These are phyloP conservation scores for Colletotrichum lentis DNA, from an alignment of 2,329 filamentous ascomycete genomes.

Conservation along the genomic window DNA sequence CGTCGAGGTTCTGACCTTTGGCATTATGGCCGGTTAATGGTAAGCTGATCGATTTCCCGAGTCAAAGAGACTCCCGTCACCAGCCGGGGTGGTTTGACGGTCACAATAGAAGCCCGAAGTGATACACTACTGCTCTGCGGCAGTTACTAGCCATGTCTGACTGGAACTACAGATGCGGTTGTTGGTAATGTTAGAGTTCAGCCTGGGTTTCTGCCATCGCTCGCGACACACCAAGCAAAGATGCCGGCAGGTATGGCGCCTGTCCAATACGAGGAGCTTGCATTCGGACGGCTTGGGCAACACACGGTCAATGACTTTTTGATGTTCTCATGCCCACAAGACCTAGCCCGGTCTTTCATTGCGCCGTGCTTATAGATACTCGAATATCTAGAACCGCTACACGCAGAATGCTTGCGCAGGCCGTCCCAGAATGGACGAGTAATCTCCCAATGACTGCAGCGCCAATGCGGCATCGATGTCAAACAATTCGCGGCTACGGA, in stretches of 20 bases:
- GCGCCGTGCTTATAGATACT: background rate
- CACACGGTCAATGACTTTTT: background rate
- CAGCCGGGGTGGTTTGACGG: background rate
- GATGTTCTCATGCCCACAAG: background rate
- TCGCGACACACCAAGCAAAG: background rate
- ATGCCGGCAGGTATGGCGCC: too few relatives aligned
- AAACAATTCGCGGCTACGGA: background rate
- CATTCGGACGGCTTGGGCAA: background rate
- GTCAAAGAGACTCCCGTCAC: background rate
- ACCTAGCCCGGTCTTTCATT: background rate
- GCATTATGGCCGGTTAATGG: too few relatives aligned
- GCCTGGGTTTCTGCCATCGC: too few relatives aligned
- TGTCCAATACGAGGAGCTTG: background rate
- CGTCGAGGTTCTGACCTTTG: too few relatives aligned
- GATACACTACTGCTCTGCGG: background rate
- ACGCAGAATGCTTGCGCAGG: background rate
- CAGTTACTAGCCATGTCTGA: background rate
- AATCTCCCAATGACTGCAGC: background rate
- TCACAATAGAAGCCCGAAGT: background rate
- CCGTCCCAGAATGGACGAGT: background rate
- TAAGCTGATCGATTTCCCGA: background rate
- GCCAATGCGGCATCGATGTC: background rate
- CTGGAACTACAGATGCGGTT: background rate
- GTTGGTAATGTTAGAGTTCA: background rate
- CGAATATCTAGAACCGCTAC: background rate